These are phyloP conservation scores for Apiospora malaysiana DNA, from an alignment of 2,329 filamentous ascomycete genomes.

Conservation along the genomic window DNA sequence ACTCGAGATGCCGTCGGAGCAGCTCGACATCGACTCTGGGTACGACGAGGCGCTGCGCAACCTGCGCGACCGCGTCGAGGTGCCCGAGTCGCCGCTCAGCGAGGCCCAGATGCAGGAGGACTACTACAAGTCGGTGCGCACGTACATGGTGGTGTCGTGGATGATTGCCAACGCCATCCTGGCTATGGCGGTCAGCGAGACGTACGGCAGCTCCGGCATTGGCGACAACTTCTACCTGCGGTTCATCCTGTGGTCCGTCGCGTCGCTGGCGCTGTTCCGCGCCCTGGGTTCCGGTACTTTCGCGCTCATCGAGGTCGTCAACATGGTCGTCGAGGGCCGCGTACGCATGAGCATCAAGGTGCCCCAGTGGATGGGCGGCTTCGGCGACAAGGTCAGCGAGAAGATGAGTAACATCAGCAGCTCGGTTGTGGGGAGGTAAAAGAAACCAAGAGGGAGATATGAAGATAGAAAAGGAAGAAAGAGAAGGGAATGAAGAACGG, in stretches of 20 bases:
- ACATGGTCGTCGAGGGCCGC: constrained; percentile 85
- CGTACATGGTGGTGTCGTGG: constrained; percentile 97
- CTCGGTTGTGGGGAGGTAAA: too few species aligned
- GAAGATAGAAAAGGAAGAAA: too few species aligned
- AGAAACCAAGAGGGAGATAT: too few species aligned
- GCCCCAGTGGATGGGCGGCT: constrained; percentile 51
- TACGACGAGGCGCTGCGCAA: constrained; percentile 98
- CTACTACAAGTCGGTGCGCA: constrained; percentile 96
- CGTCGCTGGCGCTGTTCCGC: constrained; percentile 83
- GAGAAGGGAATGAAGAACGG: too few species aligned
- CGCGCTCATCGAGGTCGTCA: constrained; percentile 81
- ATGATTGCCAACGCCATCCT: constrained; percentile 91
- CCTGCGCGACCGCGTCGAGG: constrained; percentile 89
- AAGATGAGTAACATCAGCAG: constrained; percentile 55
- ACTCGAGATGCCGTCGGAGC: constrained; percentile 96
- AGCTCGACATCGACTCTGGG: constrained; percentile 96
- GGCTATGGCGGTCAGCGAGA: constrained; percentile 90
- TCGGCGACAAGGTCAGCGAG: constrained; percentile 50
- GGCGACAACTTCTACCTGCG: constrained; percentile 88
- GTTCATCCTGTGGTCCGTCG: constrained; percentile 93
- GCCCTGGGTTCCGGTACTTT: constrained; percentile 83
- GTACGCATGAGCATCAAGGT: constrained; percentile 65
- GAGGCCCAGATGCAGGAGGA: constrained; percentile 94
- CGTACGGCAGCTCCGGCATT: constrained; percentile 75
- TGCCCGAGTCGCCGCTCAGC: constrained; percentile 63